phyloP scores from a whole-genome alignment of 345 rosid genomes.

The Zanthoxylum bungeanum region DNA sequence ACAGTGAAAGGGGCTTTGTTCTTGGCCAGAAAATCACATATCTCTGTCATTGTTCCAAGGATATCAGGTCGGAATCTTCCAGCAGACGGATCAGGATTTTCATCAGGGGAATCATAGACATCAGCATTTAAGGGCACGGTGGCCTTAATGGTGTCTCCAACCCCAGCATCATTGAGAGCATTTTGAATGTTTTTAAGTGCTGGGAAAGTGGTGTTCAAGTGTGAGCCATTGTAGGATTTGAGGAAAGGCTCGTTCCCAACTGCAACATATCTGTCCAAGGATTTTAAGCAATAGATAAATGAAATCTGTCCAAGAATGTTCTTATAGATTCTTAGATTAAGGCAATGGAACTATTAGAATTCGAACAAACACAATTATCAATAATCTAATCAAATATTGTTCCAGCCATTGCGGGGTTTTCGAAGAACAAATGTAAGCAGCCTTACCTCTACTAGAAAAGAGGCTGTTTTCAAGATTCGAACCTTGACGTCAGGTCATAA shows the following conservation, averaged over 20 bases:
- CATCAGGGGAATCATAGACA: constrained; percentile 60
- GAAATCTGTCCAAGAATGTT: background rate
- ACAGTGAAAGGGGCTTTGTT: constrained; percentile 80
- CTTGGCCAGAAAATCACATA: constrained; percentile 58
- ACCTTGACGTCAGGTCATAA: too few species aligned
- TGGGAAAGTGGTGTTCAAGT: constrained; percentile 64
- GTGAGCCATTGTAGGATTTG: constrained; percentile 63
- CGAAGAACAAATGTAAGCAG: too few species aligned
- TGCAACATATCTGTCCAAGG: constrained; percentile 62
- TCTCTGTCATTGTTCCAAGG: constrained; percentile 46
- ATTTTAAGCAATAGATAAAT: background rate
- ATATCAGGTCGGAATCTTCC: constrained; percentile 77
- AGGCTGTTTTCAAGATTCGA: too few species aligned
- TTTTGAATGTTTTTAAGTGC: constrained; percentile 89
- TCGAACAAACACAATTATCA: background rate
- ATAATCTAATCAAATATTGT: too few species aligned
- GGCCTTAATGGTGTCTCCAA: constrained; percentile 74
- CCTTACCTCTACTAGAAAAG: too few species aligned
- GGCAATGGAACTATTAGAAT: background rate
- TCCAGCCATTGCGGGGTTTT: too few species aligned
- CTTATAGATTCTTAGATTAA: background rate
- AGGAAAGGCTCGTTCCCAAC: constrained; percentile 93
- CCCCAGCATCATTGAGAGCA: constrained; percentile 71
- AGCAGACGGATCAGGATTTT: constrained; percentile 62
- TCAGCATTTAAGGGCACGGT: constrained; percentile 87